phyloP scores from a whole-genome alignment of 2,329 filamentous ascomycete species.

The Neopestalotiopsis clavispora region DNA sequence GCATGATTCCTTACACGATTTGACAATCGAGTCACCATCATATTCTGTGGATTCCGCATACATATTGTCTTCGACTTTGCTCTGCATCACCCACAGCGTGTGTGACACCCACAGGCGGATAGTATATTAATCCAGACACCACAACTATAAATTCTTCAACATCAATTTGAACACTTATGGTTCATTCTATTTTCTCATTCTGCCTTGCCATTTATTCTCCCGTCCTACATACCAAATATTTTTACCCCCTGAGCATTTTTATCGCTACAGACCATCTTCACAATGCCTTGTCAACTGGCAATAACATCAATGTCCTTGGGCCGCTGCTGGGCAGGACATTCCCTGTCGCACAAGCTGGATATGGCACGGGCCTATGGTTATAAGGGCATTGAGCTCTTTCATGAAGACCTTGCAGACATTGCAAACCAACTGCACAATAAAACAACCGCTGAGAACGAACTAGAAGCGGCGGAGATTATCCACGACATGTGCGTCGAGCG shows the following conservation, averaged over 20 bases:
- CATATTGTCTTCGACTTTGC: background rate
- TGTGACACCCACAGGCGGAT: background rate
- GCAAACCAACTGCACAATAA: conserved; percentile 50
- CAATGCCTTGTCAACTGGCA: conserved; percentile 62
- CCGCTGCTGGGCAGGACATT: conserved; percentile 70
- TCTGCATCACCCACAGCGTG: background rate
- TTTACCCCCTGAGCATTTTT: background rate
- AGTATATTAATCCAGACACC: background rate
- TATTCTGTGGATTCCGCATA: background rate
- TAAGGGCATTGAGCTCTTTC: conserved; percentile 76
- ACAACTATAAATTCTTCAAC: background rate
- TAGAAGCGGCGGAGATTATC: conserved; percentile 63
- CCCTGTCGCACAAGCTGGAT: conserved; percentile 69
- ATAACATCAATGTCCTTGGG: conserved; percentile 82
- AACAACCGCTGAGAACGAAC: conserved; percentile 48
- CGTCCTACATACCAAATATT: background rate
- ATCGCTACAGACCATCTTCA: conserved; percentile 19
- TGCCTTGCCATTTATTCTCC: background rate
- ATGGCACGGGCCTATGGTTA: conserved; percentile 70
- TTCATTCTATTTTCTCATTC: background rate
- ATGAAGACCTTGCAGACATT: conserved; percentile 73
- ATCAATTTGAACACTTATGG: background rate
- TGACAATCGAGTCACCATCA: background rate
- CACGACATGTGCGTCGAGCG: conserved; percentile 60
- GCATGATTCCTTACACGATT: background rate